Base-by-base conservation (phyloP, 306 rosid genomes). In the Trifolium repens region DNA sequence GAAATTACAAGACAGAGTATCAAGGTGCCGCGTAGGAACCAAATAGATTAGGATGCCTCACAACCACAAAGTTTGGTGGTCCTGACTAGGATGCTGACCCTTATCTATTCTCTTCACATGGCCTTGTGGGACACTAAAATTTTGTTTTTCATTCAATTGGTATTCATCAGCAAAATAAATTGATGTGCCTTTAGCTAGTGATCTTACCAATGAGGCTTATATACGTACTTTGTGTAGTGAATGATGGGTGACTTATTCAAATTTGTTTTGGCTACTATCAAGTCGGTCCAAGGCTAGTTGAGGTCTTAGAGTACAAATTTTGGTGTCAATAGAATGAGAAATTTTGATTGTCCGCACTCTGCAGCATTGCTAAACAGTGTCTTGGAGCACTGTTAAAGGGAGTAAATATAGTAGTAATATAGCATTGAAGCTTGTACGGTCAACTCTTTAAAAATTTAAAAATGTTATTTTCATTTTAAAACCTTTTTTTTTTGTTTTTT, bases 11-110 rank as follows among this genome's bases (percentile, higher is more conserved):
- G 5, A n/a, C 9, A 13, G 35, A 72, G 50, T 68, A 22, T 26
- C 1, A 39, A 42, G 3, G 3, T 37, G 74, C 43, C 85, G 57
- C 82, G 72, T 77, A 53, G 54, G 73, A 39, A n/a, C 22, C 14
- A 5, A 68, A 46, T 26, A 80, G 87, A 84, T 84, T 6, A 84
- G 80, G 83, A 73, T 68, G 80, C 69, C 32, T 27, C 44, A 57
- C 44, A 14, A 69, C 87, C 87, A 80, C 85, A 64, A 73, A 72
- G 58, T 37, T 3, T 30, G 53, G 74, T 73, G 82, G 84, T 80
- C 80, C 74, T 60, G 0, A 9, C 59, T 32, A 19, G 64, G 81
- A 67, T 47, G 59, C 13, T 79, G 61, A 79, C 82, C 71, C 73
- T 63, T 53, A 60, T 72, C 67, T 66, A 32, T 60, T 78, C 75